Conservation (phyloP, 225 moss, liverwort and hornwort genomes). For the Straminergon stramineum region DNA sequence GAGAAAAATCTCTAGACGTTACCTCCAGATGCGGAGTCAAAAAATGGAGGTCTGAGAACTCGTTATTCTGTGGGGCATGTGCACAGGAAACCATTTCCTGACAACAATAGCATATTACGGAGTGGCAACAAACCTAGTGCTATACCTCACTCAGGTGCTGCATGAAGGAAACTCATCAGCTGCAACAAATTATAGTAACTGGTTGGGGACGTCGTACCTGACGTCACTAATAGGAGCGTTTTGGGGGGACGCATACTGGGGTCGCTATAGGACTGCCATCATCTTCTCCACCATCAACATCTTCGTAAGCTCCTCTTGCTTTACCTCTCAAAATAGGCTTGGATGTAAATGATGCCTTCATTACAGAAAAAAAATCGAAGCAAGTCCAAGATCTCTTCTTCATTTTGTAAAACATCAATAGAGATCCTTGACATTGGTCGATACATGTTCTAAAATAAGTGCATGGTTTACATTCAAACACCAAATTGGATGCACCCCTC, state of each 20-base stretch:
- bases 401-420: too few relatives aligned
- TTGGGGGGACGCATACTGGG: constrained; percentile 74
- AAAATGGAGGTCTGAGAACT: background rate
- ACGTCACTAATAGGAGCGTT: constrained; percentile 77
- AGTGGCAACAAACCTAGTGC: constrained; percentile 59
- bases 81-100: constrained; percentile 32
- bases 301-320: constrained; percentile 31
- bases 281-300: constrained; percentile 59
- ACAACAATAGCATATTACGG: constrained; percentile 48
- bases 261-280: constrained; percentile 65
- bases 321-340: background rate
- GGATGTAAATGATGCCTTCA: background rate
- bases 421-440: background rate
- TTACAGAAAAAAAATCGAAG: background rate
- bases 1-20: background rate
- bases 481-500: background rate
- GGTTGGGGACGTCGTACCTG: constrained; percentile 59
- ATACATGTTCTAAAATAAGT: background rate
- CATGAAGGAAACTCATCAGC: constrained; percentile 59
- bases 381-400: too few relatives aligned
- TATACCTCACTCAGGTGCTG: constrained; percentile 51
- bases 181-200: constrained; percentile 55
- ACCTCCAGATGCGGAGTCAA: background rate
- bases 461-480: background rate
- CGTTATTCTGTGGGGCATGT: background rate